Evolutionary conservation across 2,329 filamentous ascomycete species (phyloP).

Genomic region (Fusarium luffae): DNA sequence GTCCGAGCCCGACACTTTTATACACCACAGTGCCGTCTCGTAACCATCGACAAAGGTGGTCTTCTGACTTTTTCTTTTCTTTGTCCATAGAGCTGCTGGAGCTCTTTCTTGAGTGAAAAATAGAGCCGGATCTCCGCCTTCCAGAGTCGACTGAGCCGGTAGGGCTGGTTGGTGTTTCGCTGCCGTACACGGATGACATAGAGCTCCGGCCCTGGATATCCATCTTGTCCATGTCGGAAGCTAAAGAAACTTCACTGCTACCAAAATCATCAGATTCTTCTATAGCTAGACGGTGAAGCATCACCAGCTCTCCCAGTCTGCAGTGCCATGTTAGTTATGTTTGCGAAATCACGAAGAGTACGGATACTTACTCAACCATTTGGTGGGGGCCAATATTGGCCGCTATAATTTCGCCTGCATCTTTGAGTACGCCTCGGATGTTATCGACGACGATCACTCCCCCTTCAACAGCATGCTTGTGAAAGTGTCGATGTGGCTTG

Average conservation of each 20-base stretch:
- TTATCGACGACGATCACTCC: conserved; percentile 79
- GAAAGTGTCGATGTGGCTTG: conserved; percentile 66
- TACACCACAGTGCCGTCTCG: conserved; percentile 73
- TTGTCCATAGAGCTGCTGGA: conserved; percentile 46
- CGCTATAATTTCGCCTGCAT: conserved; percentile 88
- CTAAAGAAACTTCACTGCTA: conserved; percentile 46
- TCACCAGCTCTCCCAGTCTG: conserved; percentile 80
- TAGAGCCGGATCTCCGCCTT: conserved; percentile 50
- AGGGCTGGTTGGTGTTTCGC: conserved; percentile 48
- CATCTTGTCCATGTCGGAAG: conserved; percentile 50
- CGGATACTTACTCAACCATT: conserved; percentile 75
- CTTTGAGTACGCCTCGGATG: conserved; percentile 80
- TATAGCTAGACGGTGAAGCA: conserved; percentile 63
- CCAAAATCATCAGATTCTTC: conserved; percentile 54
- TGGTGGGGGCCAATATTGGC: conserved; percentile 78
- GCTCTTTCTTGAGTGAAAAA: conserved; percentile 47
- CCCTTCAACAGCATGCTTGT: conserved; percentile 73
- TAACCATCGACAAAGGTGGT: conserved; percentile 66
- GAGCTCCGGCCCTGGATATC: conserved; percentile 53
- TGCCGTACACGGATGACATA: conserved; percentile 55
- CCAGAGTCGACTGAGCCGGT: conserved; percentile 47
- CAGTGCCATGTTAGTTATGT: conserved; percentile 19
- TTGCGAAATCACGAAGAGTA: too few relatives aligned
- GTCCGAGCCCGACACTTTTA: conserved; percentile 73
- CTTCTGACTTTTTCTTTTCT: conserved; percentile 58